These are phyloP conservation scores for Metschnikowia colocasiae DNA, from an alignment of 805 yeast species.

Conservation along the genomic window DNA sequence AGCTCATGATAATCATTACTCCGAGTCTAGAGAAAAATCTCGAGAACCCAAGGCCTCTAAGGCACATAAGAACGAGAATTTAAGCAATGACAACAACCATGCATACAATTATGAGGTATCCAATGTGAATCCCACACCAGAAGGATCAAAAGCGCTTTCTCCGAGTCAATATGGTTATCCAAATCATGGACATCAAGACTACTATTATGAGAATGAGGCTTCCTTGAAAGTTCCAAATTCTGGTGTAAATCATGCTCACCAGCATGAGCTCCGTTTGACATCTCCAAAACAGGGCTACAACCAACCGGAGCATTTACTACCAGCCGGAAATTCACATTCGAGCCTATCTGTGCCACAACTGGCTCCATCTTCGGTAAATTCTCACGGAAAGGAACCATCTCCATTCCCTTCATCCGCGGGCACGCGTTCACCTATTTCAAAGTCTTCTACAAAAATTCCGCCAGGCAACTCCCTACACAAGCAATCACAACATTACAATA, in stretches of 20 bases:
- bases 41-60: background rate
- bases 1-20: background rate
- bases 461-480: background rate
- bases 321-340: background rate
- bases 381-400: background rate
- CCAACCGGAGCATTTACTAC: background rate
- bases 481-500: background rate
- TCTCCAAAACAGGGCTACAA: background rate
- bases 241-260: background rate
- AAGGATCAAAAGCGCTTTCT: background rate
- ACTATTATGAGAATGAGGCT: background rate
- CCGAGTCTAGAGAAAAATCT: background rate
- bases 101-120: background rate
- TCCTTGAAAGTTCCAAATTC: background rate
- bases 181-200: background rate
- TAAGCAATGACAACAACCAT: background rate
- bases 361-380: background rate
- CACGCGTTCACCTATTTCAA: background rate
- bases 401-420: background rate
- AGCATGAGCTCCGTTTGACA: background rate
- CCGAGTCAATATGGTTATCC: background rate
- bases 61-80: background rate
- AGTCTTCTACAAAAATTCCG: background rate
- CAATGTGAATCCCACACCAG: background rate
- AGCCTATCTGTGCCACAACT: background rate